phyloP scores from a whole-genome alignment of 2,329 filamentous ascomycete species.

The Beauveria sp. region DNA sequence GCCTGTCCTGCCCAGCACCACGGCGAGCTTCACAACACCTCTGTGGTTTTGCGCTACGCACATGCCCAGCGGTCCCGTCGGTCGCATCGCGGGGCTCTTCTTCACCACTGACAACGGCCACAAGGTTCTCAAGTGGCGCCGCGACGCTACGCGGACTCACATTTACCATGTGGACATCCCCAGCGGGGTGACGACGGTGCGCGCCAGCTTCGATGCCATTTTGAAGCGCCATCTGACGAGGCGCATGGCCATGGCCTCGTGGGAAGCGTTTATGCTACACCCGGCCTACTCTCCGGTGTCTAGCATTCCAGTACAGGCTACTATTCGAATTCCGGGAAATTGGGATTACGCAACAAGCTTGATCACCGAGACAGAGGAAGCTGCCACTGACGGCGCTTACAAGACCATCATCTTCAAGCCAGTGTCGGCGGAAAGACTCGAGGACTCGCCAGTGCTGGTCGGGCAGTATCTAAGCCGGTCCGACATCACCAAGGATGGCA shows the following conservation, averaged over 20 bases:
- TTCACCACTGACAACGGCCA: not conserved
- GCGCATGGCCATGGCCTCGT: constrained; percentile 8
- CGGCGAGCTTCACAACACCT: constrained; percentile 9
- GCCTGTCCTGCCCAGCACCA: not conserved
- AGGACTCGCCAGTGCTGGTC: constrained; percentile 10
- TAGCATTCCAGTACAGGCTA: not conserved
- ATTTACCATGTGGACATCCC: constrained; percentile 11
- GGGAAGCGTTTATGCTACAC: constrained; percentile 9
- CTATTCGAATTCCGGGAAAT: not conserved
- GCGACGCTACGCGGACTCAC: not conserved
- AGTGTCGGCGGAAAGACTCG: not conserved
- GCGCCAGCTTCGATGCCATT: constrained; percentile 10
- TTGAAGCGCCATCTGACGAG: not conserved
- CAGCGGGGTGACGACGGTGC: not conserved
- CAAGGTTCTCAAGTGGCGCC: constrained; percentile 4
- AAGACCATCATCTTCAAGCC: constrained; percentile 3
- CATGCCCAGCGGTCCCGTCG: constrained; percentile 3
- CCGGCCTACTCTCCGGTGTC: not conserved
- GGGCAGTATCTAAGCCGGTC: not conserved
- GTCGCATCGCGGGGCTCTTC: constrained; percentile 1
- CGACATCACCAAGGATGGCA: constrained; percentile 1
- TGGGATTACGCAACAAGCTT: constrained; percentile 9
- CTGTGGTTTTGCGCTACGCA: constrained; percentile 9
- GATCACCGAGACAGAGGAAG: not conserved
- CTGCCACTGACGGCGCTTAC: not conserved